Evolutionary conservation across 140 eudicot species (phyloP), one percentile per base, ranked within the genome.

Genomic region (Flaveria floridana): DNA sequence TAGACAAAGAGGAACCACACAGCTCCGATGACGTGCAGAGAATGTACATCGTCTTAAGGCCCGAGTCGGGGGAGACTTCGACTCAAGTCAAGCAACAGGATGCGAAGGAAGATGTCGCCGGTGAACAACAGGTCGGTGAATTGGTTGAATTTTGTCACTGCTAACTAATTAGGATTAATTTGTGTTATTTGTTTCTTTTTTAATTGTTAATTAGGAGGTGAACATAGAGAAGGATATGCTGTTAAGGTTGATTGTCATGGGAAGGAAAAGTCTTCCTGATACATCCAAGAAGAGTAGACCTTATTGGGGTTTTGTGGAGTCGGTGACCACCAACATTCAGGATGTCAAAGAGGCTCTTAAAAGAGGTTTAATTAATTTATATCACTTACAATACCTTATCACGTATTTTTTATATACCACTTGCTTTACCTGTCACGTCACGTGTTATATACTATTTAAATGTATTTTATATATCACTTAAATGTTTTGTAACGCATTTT

Each of bases 211-310:
- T 0, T 23, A 71, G 86, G 84, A 82, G 71, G 83, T 84, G 18
- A 84, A 78, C 44, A 80, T 80, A 11, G 90, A 90, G 67, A 76
- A 84, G 69, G 44, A 79, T 26, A 10, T 78, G 5, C 28, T 91
- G 30, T 2, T 90, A 6, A 84, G 95, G n/a, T 67, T 90, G n/a
- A 82, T 88, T 9, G 86, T 88, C 2, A 82, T 88, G 90, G 95
- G 97, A 0, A 74, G 61, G 50, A 91, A 91, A 73, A 85, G 85
- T 72, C 89, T 91, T 15, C 95, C 97, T 0, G 90, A 88, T 77
- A 84, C 86, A 20, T 9, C 71, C 48, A 47, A 73, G 51, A 82
- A 68, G 66, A 65, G 79, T 23, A 72, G 55, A 41, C 97, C 95
- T 0, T 78, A 48, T 46, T 91, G 95, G 95, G 97, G 92, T 0